Evolutionary conservation across 768 basidiomycete species (phyloP).

Genomic region (Agrocybe praecox): DNA sequence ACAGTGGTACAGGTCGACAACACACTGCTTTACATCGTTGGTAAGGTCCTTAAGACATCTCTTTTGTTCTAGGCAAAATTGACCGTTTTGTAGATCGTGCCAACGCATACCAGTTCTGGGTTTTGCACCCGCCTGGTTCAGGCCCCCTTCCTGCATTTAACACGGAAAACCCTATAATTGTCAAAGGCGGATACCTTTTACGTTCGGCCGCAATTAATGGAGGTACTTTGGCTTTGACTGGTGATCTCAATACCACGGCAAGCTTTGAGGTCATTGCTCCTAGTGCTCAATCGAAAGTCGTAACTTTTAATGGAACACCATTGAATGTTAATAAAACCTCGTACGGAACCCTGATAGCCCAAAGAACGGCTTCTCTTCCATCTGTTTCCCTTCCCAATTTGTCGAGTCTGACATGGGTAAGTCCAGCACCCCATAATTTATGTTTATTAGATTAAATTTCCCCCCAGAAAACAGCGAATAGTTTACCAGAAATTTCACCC

Average conservation of each 20-base stretch:
- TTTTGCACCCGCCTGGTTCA: constrained; percentile 41
- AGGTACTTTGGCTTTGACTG: constrained; percentile 40
- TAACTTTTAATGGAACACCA: constrained; percentile 44
- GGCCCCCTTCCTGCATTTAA: constrained; percentile 38
- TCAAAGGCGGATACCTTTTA: constrained; percentile 53
- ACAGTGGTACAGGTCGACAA: constrained; percentile 42
- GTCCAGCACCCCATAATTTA: neutral
- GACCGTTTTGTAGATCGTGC: constrained; percentile 37
- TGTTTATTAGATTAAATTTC: neutral
- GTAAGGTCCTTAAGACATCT: constrained; percentile 21
- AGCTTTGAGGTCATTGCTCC: constrained; percentile 52
- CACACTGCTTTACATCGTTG: constrained; percentile 46
- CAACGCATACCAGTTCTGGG: constrained; percentile 55
- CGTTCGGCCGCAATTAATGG: constrained; percentile 38
- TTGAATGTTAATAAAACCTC: constrained; percentile 35
- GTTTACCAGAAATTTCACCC: constrained; percentile 42
- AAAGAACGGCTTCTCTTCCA: constrained; percentile 32
- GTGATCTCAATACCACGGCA: constrained; percentile 45
- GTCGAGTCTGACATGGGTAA: constrained; percentile 38
- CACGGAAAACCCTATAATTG: constrained; percentile 44
- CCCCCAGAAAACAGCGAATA: constrained; percentile 41
- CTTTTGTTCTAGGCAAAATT: neutral
- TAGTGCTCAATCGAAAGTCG: constrained; percentile 32
- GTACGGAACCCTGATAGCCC: constrained; percentile 43
- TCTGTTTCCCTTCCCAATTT: constrained; percentile 35